Conservation (phyloP, 2,329 filamentous ascomycete genomes). For the Arthrobotrys sinensis region DNA sequence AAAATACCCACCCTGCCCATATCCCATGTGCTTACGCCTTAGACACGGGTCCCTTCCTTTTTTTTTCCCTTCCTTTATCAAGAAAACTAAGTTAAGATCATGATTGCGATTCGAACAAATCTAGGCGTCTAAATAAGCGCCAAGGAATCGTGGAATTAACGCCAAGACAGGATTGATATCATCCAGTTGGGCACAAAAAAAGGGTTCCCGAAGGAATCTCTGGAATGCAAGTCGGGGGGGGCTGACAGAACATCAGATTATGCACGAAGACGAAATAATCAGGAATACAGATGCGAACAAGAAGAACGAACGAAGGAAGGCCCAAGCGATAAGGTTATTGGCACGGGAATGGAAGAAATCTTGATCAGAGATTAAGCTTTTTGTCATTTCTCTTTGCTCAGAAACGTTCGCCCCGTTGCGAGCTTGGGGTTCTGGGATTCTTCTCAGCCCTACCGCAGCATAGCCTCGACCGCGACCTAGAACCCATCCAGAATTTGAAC, state of each 20-base stretch:
- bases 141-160: not conserved
- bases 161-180: slow-evolving; percentile 23
- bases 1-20: not conserved
- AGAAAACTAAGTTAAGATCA: too few relatives aligned
- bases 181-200: slow-evolving; percentile 21
- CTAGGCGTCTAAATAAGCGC: slow-evolving; percentile 27
- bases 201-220: not conserved
- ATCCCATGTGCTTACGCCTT: too few relatives aligned
- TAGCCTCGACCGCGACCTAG: slow-evolving; percentile 12
- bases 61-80: not conserved
- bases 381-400: not conserved
- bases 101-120: not conserved
- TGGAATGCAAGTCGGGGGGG: not conserved
- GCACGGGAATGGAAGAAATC: slow-evolving; percentile 19
- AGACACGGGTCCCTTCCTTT: not conserved
- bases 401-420: not conserved
- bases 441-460: slow-evolving; percentile 15
- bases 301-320: slow-evolving; percentile 22
- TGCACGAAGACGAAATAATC: slow-evolving; percentile 5
- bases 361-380: slow-evolving; percentile 17
- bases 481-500: not conserved
- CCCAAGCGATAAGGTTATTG: slow-evolving; percentile 18
- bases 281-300: slow-evolving; percentile 8
- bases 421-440: not conserved
- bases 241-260: slow-evolving; percentile 1